A percentile compares a stretch with the other conserved stretches of the same genome.
Evolutionary conservation across 306 rosid species (phyloP).

Genomic region (Vigna reflexopilosa): DNA sequence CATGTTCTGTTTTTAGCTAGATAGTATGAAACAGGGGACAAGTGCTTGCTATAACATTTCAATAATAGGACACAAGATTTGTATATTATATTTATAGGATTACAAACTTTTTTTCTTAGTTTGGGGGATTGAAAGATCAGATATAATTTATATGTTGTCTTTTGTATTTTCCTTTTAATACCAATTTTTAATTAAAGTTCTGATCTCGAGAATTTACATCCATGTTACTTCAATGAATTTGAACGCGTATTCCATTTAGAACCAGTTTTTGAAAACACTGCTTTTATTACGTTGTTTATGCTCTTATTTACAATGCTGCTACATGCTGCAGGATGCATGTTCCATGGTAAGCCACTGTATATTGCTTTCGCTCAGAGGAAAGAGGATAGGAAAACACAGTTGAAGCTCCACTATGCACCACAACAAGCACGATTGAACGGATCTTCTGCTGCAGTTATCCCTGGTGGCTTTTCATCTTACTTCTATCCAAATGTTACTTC

Average conservation of each 20-base stretch:
- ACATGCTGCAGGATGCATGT: constrained; percentile 68
- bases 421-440: constrained; percentile 61
- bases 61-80: neutral
- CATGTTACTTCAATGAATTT: neutral
- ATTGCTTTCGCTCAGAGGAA: constrained; percentile 90
- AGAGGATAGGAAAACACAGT: constrained; percentile 80
- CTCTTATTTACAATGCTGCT: constrained; percentile 28
- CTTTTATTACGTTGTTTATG: constrained; percentile 15
- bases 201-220: constrained; percentile 27
- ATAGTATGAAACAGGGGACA: constrained; percentile 26
- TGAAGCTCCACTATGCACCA: constrained; percentile 74
- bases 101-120: neutral
- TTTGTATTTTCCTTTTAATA: neutral
- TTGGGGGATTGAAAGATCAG: neutral
- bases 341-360: constrained; percentile 81
- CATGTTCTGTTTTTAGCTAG: neutral
- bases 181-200: constrained; percentile 1
- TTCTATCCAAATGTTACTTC: constrained; percentile 70
- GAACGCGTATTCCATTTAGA: constrained; percentile 3
- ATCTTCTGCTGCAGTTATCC: constrained; percentile 66
- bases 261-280: constrained; percentile 8
- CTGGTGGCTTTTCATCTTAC: constrained; percentile 80
- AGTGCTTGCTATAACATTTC: neutral
- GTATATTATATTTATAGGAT: constrained; percentile 23
- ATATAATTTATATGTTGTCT: neutral